A percentile compares a stretch with the other conserved stretches of the same genome.
phyloP scores from a whole-genome alignment of 2,329 filamentous ascomycete genomes.

The Colletotrichum simmondsii region DNA sequence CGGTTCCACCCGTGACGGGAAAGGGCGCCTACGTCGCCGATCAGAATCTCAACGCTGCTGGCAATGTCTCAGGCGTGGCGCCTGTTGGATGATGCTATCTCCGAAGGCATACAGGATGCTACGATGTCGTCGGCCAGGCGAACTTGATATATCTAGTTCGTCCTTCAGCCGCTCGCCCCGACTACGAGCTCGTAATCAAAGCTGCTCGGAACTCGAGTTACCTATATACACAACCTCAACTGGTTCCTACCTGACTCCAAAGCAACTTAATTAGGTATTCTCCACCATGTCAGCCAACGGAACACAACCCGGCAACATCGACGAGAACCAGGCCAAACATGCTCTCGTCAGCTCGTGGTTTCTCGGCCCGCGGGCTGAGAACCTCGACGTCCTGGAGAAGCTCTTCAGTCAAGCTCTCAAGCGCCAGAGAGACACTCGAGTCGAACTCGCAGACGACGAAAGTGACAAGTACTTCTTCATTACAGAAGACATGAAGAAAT shows the following conservation, averaged over 20 bases:
- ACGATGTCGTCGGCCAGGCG: not conserved
- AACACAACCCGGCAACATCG: not conserved
- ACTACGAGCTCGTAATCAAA: not conserved
- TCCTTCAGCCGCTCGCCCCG: not conserved
- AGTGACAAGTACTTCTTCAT: not conserved
- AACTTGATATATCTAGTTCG: not conserved
- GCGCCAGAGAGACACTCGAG: not conserved
- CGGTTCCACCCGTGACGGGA: too few relatives aligned
- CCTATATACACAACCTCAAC: not conserved
- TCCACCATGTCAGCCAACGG: not conserved
- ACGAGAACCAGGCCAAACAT: not conserved
- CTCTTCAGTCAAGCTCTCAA: constrained; percentile 37
- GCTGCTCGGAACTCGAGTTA: not conserved
- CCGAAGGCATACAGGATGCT: not conserved
- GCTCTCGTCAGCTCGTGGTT: constrained; percentile 51
- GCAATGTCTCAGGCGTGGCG: not conserved
- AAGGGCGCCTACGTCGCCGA: too few relatives aligned
- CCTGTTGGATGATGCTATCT: not conserved
- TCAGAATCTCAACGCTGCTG: not conserved
- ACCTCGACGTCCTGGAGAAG: constrained; percentile 51
- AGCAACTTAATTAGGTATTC: not conserved
- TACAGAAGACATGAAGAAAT: constrained; percentile 37
- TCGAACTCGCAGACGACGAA: not conserved
- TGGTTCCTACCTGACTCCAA: not conserved
- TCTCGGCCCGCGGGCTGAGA: constrained; percentile 54